A percentile compares a stretch with the other conserved stretches of the same genome.
These are phyloP conservation scores for Heterobasidion annosum DNA, from an alignment of 1,284 basidiomycete species.

Conservation along the genomic window DNA sequence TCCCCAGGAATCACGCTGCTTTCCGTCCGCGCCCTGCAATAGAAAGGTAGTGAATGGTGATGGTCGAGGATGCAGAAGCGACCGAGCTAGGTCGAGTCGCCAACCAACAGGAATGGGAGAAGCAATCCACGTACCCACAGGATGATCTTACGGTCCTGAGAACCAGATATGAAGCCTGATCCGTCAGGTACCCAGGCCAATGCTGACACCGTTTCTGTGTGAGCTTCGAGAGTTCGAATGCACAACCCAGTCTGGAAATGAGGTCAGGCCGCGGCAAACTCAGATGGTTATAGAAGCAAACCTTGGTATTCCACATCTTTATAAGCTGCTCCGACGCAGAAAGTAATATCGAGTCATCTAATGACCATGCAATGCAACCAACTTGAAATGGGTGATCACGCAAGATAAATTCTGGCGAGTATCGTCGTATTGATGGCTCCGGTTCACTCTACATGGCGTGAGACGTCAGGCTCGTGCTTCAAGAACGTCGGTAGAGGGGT, in stretches of 20 bases:
- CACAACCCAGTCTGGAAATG: slow-evolving; percentile 55
- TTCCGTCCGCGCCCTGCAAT: slow-evolving; percentile 65
- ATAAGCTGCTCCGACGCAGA: slow-evolving; percentile 75
- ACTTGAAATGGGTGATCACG: slow-evolving; percentile 73
- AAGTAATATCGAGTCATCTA: slow-evolving; percentile 76
- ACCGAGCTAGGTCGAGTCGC: background rate
- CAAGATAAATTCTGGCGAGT: slow-evolving; percentile 44
- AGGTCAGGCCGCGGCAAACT: background rate
- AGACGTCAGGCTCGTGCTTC: background rate
- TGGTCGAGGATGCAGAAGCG: background rate
- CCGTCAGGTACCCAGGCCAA: slow-evolving; percentile 87
- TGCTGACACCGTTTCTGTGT: slow-evolving; percentile 81
- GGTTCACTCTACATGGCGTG: slow-evolving; percentile 30
- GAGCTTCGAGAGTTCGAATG: slow-evolving; percentile 56
- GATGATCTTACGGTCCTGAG: slow-evolving; percentile 82
- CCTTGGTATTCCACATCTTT: slow-evolving; percentile 84
- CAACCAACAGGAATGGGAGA: slow-evolving; percentile 1
- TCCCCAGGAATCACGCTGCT: slow-evolving; percentile 60
- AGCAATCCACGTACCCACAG: slow-evolving; percentile 62
- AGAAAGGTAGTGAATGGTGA: background rate
- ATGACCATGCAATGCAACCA: slow-evolving; percentile 83
- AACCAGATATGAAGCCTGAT: slow-evolving; percentile 84
- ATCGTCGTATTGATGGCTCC: slow-evolving; percentile 28
- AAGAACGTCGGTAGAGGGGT: background rate
- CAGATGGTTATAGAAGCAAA: slow-evolving; percentile 23